phyloP scores from a whole-genome alignment of 1,139 yeast genomes.

The Taphrina populina region DNA sequence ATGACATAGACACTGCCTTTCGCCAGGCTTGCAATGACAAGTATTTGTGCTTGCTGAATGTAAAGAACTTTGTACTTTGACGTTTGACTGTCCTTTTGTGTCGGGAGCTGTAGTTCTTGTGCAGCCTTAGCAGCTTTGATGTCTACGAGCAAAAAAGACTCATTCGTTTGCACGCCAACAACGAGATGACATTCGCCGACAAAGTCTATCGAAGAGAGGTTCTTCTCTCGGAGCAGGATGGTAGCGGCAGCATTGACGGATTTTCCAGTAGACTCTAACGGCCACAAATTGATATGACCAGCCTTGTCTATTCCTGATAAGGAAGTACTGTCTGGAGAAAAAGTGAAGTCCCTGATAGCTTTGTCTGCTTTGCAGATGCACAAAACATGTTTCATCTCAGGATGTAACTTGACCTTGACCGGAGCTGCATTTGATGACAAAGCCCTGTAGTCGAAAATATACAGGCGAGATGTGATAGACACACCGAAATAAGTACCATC shows the following conservation, averaged over 20 bases:
- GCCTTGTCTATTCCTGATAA: conserved; percentile 15
- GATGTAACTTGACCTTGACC: conserved; percentile 9
- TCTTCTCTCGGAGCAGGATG: conserved; percentile 3
- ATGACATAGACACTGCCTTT: not conserved
- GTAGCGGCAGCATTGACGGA: conserved; percentile 1
- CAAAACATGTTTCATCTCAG: conserved; percentile 3
- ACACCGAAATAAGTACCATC: conserved; percentile 19
- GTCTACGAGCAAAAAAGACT: conserved; percentile 8
- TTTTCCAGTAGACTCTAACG: conserved; percentile 4
- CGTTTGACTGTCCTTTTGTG: not conserved
- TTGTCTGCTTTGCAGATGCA: conserved; percentile 23
- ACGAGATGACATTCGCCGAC: conserved; percentile 7
- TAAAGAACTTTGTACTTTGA: not conserved
- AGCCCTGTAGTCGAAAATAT: conserved; percentile 3
- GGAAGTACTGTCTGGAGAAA: conserved; percentile 10
- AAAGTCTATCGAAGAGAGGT: conserved; percentile 1
- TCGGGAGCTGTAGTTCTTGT: conserved; percentile 7
- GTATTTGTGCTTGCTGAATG: not conserved
- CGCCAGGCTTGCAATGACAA: not conserved
- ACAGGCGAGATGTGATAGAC: conserved; percentile 12
- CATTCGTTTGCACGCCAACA: not conserved
- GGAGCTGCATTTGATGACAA: not conserved
- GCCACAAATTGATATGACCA: conserved; percentile 16
- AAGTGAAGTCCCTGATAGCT: conserved; percentile 12
- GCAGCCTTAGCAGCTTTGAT: conserved; percentile 8